phyloP scores from a whole-genome alignment of 2,329 filamentous ascomycete species.

The Camillea tinctor region DNA sequence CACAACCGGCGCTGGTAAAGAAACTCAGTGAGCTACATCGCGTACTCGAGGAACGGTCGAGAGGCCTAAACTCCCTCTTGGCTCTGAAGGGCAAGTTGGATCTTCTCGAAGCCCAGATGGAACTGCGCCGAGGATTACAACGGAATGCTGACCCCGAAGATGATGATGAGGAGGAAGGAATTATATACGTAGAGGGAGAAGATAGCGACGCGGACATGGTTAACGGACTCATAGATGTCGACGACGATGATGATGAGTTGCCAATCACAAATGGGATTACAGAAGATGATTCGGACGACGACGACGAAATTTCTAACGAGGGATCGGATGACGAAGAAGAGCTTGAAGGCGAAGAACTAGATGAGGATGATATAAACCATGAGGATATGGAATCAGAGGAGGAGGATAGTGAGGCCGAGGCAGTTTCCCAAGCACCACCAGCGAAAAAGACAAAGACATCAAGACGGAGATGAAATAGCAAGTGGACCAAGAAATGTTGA shows the following conservation, averaged over 20 bases:
- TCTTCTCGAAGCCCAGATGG: constrained; percentile 87
- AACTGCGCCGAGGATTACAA: constrained; percentile 70
- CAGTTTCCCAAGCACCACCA: constrained; percentile 43
- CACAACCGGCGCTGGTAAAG: constrained; percentile 78
- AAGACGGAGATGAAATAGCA: constrained; percentile 36
- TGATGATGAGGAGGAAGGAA: constrained; percentile 57
- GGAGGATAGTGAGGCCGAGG: constrained; percentile 51
- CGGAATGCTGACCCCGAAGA: constrained; percentile 51
- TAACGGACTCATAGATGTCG: constrained; percentile 49
- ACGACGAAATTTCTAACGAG: constrained; percentile 46
- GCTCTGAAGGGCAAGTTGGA: constrained; percentile 93
- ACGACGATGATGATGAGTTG: constrained; percentile 60
- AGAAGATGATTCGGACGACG: constrained; percentile 60
- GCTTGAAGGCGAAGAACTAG: constrained; percentile 49
- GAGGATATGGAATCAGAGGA: constrained; percentile 60
- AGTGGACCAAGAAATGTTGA: constrained; percentile 9
- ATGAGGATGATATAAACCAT: constrained; percentile 60
- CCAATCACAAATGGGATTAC: constrained; percentile 53
- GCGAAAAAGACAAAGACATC: constrained; percentile 39
- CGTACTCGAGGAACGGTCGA: constrained; percentile 83
- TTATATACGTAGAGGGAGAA: constrained; percentile 86
- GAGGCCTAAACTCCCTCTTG: constrained; percentile 77
- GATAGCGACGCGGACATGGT: constrained; percentile 53
- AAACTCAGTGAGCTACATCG: constrained; percentile 77
- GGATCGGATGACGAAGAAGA: constrained; percentile 46